These are phyloP conservation scores for Citrus unshiu DNA, from an alignment of 345 rosid genomes.

Conservation along the genomic window DNA sequence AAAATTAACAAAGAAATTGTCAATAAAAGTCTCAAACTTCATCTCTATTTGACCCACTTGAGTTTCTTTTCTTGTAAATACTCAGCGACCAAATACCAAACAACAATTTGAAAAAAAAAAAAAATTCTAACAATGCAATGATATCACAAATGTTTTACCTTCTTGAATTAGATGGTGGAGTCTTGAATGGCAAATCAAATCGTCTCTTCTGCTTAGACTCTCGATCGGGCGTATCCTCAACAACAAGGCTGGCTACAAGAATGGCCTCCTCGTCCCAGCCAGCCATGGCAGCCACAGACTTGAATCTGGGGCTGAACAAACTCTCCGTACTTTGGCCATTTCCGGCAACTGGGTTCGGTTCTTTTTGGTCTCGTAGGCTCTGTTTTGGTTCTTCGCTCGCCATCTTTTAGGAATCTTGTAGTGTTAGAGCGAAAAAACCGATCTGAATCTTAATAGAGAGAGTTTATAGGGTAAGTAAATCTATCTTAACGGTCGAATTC, in stretches of 20 bases:
- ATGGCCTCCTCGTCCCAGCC: conserved; percentile 98
- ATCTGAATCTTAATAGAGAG: neutral
- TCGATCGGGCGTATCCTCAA: conserved; percentile 87
- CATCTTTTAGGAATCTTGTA: conserved; percentile 31
- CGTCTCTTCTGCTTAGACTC: conserved; percentile 56
- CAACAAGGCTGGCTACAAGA: conserved; percentile 62
- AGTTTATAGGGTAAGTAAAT: neutral
- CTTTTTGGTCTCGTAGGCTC: conserved; percentile 27
- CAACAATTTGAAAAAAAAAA: neutral
- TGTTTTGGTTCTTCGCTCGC: conserved; percentile 30
- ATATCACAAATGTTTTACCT: conserved; percentile 36
- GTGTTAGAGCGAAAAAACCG: neutral
- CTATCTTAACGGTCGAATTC: conserved; percentile 32
- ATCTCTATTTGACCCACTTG: neutral
- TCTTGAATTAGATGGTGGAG: conserved; percentile 71
- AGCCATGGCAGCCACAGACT: conserved; percentile 84
- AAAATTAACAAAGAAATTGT: neutral
- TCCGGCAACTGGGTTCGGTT: conserved; percentile 17
- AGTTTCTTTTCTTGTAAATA: neutral
- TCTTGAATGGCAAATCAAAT: conserved; percentile 46
- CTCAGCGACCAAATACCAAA: neutral
- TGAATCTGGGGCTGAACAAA: conserved; percentile 81
- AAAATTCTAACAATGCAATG: neutral
- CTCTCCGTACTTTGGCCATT: conserved; percentile 28
- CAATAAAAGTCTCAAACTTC: neutral